These are phyloP conservation scores for Tieghemostelium lacteum DNA, from an alignment of 78 protist genomes.

Conservation along the genomic window DNA sequence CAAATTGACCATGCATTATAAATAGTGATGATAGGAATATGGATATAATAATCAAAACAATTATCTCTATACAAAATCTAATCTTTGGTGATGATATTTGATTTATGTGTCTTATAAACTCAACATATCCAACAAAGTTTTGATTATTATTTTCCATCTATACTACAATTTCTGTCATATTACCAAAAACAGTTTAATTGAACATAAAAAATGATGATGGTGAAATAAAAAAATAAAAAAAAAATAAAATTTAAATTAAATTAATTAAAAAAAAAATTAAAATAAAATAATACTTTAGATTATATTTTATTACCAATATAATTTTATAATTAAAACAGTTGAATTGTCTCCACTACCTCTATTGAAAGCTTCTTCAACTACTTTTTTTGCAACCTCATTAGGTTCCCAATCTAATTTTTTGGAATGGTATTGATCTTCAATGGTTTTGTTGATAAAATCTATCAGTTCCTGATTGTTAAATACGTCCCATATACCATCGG, in stretches of 20 bases:
- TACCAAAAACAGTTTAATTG: too few species aligned
- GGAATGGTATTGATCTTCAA: constrained; percentile 30
- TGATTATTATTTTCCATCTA: too few species aligned
- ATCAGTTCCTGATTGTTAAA: constrained; percentile 63
- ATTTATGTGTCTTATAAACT: constrained; percentile 52
- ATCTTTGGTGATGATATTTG: constrained; percentile 32
- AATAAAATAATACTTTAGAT: too few species aligned
- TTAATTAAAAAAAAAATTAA: too few species aligned
- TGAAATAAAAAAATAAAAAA: not conserved
- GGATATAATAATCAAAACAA: constrained; percentile 27
- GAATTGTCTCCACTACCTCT: constrained; percentile 73
- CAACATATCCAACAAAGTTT: constrained; percentile 35
- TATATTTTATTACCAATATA: constrained; percentile 22
- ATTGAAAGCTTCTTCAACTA: constrained; percentile 36
- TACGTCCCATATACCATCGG: constrained; percentile 76
- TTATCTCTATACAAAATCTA: constrained; percentile 28
- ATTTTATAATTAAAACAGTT: constrained; percentile 53
- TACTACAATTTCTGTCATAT: too few species aligned
- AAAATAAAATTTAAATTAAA: not conserved
- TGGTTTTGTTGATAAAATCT: constrained; percentile 28
- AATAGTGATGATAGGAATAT: constrained; percentile 25
- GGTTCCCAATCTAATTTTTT: constrained; percentile 66
- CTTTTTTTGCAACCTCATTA: constrained; percentile 45
- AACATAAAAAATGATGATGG: not conserved
- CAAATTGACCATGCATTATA: constrained; percentile 52